Evolutionary conservation across 495 filamentous ascomycete genomes (phyloP), one percentile per base, ranked within the genome.

Genomic region (Echria macrotheca): DNA sequence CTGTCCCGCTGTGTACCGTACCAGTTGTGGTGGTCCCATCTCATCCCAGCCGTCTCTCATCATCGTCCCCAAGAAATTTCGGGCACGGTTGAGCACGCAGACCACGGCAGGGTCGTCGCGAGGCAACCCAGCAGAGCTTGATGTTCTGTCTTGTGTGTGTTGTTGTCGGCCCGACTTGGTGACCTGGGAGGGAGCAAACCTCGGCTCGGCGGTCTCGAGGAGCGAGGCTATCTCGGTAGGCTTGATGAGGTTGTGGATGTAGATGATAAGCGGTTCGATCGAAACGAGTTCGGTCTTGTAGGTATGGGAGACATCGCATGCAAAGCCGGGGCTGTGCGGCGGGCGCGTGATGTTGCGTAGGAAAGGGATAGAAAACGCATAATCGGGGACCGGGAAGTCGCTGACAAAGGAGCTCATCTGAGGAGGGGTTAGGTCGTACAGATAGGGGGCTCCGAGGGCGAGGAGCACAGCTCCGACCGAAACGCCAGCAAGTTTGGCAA

Each of bases 1-100:
- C 47, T 76, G 64, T 1, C 69, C 72, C 1, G 61, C 47, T 1
- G 60, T 60, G 52, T 77, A 77, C 10, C 67, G 67, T 22, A 77
- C 74, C n/a, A 77, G 58, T 54, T 77, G 74, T 21, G 72, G 68
- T 0, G 69, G 65, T 0, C 72, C 72, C 59, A 75, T 72, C 47
- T 74, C 69, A 53, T 74, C 68, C 55, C 65, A 68, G 4, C 61
- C 58, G 22, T 70, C 60, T 12, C 68, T 58, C 5, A 74, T 18
- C 67, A 71, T 67, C 3, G 66, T 66, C 18, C 73, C 73, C 39
- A 77, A 50, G 53, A 77, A 75, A 5, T 28, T 44, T 12, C 66
- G 56, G 1, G 71, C 57, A 1, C 73, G 65, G 15, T 29, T 53
- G 1, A 77, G 51, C 21, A 74, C 68, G 43, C 73, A 77, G 12